These are phyloP conservation scores for Phialophora tarda DNA, from an alignment of 2,329 filamentous ascomycete species.

Conservation along the genomic window DNA sequence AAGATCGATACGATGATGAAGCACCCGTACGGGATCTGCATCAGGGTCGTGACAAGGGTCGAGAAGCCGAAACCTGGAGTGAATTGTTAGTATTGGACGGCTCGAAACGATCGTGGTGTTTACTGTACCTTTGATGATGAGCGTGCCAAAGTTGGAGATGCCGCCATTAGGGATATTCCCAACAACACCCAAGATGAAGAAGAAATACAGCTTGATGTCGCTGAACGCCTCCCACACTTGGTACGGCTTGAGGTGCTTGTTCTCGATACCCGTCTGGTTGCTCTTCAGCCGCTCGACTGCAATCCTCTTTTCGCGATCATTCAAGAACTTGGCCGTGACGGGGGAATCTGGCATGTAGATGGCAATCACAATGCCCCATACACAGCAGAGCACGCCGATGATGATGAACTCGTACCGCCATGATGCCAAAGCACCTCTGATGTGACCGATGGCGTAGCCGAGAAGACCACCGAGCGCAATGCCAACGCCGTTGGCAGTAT, in stretches of 20 bases:
- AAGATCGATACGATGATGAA: slow-evolving; percentile 59
- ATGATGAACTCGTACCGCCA: slow-evolving; percentile 74
- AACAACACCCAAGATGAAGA: slow-evolving; percentile 59
- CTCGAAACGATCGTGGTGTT: not conserved
- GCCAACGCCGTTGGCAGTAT: slow-evolving; percentile 52
- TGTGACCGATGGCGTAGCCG: slow-evolving; percentile 43
- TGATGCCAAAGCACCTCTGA: slow-evolving; percentile 58
- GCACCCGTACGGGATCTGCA: slow-evolving; percentile 51
- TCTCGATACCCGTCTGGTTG: slow-evolving; percentile 66
- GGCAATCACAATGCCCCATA: slow-evolving; percentile 65
- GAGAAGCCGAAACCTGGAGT: slow-evolving; percentile 48
- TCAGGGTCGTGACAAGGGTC: slow-evolving; percentile 45
- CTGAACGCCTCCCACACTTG: slow-evolving; percentile 63
- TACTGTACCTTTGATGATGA: slow-evolving; percentile 55
- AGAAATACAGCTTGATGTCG: slow-evolving; percentile 66
- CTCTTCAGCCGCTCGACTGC: slow-evolving; percentile 61
- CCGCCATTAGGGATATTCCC: slow-evolving; percentile 62
- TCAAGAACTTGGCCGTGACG: slow-evolving; percentile 59
- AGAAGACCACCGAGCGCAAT: slow-evolving; percentile 57
- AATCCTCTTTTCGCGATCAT: slow-evolving; percentile 58
- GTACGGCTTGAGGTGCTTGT: slow-evolving; percentile 60
- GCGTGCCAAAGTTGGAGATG: slow-evolving; percentile 63
- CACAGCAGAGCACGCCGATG: slow-evolving; percentile 62
- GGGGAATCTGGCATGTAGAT: slow-evolving; percentile 65
- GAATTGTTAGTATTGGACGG: not conserved